Base-by-base conservation (phyloP, 805 yeast species). In the Schwanniomyces polymorphus region DNA sequence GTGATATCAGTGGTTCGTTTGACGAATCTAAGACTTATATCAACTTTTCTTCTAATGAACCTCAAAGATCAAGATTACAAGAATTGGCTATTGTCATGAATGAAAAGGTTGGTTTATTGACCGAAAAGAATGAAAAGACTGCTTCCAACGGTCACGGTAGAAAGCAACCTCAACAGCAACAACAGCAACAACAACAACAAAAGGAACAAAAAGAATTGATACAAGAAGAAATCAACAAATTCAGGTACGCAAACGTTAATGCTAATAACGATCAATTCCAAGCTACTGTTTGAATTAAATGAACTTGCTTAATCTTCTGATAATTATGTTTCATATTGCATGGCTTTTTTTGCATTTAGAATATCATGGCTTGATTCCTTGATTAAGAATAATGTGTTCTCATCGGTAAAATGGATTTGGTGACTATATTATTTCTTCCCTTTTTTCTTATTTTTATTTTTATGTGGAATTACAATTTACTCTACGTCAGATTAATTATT, bases 51-150 rank as follows among this genome's bases (percentile, higher is more conserved):
- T 76, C 83, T 47, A 82, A 82, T 58, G 91, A 88, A 55, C 88
- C 83, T 44, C 96, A 88, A 64, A 80, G 90, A 56, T 78, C 94
- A 50, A 86, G 83, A 63, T 79, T 92, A 68, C 97, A 92, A 76
- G 90, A 87, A 65, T 79, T 92, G 61, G 95, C 97, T 17, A 75
- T 90, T 52, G 81, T 85, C 40, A 78, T 94, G 72, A 86, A 89
- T 52, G 97, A 90, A 51, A 87, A 86, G 76, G 85, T 88, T 44
- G 79, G 79, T 47, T 82, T 85, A 59, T 78, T 90, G 56, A 80
- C 86, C 46, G 97, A 90, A 67, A 83, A 88, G 74, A 89, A 88
- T 65, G 96, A 89, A 68, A 84, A 89, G 66, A 78, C 89, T 44
- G 86, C 88, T 45, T 80, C 87, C 41, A 88, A 89, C 57, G 94